Evolutionary conservation across 108 stramenopile genomes (phyloP), one percentile per base, ranked within the genome.

Genomic region (Mayamaea pseudoterrestris): DNA sequence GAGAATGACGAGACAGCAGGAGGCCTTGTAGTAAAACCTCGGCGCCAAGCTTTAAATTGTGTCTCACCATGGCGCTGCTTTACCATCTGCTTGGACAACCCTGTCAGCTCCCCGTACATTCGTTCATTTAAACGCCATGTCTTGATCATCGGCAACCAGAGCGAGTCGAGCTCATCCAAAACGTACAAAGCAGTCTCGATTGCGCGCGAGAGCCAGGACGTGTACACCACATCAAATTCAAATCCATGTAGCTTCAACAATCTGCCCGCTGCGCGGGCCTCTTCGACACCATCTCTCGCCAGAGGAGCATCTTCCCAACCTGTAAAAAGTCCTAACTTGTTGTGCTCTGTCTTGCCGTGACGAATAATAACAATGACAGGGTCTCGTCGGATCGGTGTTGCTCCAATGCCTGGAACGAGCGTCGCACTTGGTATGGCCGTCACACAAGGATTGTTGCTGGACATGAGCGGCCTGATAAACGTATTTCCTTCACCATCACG

Each of bases 171-270:
- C 57, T 94, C 83, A 44, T 94, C 93, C 60, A 93, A 68, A 7
- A 85, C 90, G 56, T 76, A 61, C 73, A 70, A 69, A 2, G 77
- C 79, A 2, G 87, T 88, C 37, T 78, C 85, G 22, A 93, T 80
- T 24, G 97, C 94, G 22, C 97, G 50, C 12, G 89, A 86, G n/a
- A 99, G 74, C 76, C 92, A 84, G 0, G 79, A 83, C n/a, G 96
- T 95, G 65, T 97, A 99, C 2, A 96, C 95, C 27, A 89, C 70
- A 63, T 99, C 96, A 59, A 99, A 95, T 34, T 93, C 83, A 55
- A 94, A 85, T 0, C 89, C 90, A 65, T 91, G 84, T 18, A 55
- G 28, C 34, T 82, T 83, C 18, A 94, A 52, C 9, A 91, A 52
- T 8, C 55, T 50, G 5, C 94, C 94, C 11, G 94, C 94, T 5